Evolutionary conservation across 73 alveolate genomes (phyloP), one percentile per base, ranked within the genome.

Genomic region (Paraurostyla sp.): DNA sequence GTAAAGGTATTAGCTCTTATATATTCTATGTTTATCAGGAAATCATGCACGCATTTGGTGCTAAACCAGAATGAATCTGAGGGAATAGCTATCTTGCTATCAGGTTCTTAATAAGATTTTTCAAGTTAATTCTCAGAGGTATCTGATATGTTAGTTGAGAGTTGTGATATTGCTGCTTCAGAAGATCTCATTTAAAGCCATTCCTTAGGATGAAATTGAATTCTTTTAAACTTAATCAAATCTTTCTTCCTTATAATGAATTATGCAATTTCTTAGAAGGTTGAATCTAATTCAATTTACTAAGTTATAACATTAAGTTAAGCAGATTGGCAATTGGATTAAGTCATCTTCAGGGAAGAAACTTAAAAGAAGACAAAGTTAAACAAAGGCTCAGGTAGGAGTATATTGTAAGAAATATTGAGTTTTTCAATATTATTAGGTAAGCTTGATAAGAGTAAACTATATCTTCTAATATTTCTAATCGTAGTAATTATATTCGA

Each of bases 181-280:
- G 6, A 9, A 6, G 9, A 29, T 65, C 38, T 65, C 82, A 65
- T 65, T 7, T 38, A 20, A 15, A 65, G 58, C 82, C 82, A 65
- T 38, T 36, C 15, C 46, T 65, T 65, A 3, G 16, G 7, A 65
- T 65, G 82, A 40, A 65, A 65, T 38, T 65, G 41, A 7, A 65
- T 65, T 58, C 41, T 38, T 40, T 22, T 65, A 38, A 65, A 65
- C 25, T 38, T 65, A 36, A 65, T 9, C 7, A 65, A 38, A 40
- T 65, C 82, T 35, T 58, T 32, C 58, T 65, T 65, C 58, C 58
- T 65, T 13, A 65, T 58, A 13, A 65, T 65, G 42, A 65, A 65
- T 38, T 65, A 25, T 18, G 82, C 82, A 11, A 65, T 32, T 1
- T 65, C 41, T 35, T 22, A 4, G 41, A 65, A 65, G 18, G 35